Base-by-base conservation (phyloP, 2,329 filamentous ascomycete species). In the Ophiobolus disseminans region DNA sequence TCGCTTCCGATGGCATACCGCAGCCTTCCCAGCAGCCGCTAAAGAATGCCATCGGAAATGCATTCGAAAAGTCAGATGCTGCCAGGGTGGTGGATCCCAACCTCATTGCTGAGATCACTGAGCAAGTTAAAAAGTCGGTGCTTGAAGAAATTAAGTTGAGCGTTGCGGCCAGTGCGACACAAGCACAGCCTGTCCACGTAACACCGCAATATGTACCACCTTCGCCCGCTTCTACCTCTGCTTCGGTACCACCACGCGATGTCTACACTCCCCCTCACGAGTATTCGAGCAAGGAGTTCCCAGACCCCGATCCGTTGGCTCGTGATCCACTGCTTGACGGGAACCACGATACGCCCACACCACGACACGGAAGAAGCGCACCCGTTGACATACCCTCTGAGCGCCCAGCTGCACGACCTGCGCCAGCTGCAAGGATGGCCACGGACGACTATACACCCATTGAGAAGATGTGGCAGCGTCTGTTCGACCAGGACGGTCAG, bases 381-480 rank as follows among this genome's bases (percentile, higher is more conserved):
- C 67, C 69, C 8, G 41, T 63, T 34, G 64, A 69, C 23, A 58
- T 58, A 21, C 55, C 60, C 8, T 56, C 55, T 9, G 65, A 69
- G 5, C 52, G 50, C 32, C 36, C 60, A 19, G 55, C 58, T 23
- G 38, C 60, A 21, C 58, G 72, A 21, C 72, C 72, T 21, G 35
- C 54, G 21, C 59, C 63, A 11, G 55, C 62, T 2, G 44, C 50
- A 26, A 65, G 68, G 40, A 69, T 72, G 57, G 57, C 62, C 13
- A 68, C 66, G 20, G 72, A 73, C 22, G 69, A 72, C 30, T 70
- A 68, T 26, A 72, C 69, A n/a, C 69, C 72, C 11, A 72, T 73
- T 32, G 89, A 92, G 67, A 83, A 82, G 65, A 86, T 86, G 65
- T 96, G 91, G 91, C 88, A 89, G 5, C 79, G 78, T 8, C 71